A percentile compares a stretch with the other conserved stretches of the same genome.
Conservation (phyloP, 1,284 basidiomycete species). For the Pseudozyma sp. region DNA sequence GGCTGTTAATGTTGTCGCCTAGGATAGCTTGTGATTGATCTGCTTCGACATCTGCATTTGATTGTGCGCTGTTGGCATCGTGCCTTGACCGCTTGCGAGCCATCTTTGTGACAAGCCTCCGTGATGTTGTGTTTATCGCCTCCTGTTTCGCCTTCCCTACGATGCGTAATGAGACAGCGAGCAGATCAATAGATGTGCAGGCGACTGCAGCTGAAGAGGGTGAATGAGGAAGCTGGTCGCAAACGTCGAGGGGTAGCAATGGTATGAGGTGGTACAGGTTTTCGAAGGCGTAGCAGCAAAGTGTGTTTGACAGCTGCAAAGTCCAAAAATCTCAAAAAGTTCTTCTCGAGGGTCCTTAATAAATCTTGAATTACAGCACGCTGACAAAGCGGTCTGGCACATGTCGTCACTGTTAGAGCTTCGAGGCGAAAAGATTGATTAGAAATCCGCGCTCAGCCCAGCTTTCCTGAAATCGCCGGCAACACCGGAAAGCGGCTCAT, state of each 20-base stretch:
- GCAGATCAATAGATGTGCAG: no score
- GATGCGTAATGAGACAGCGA: background rate
- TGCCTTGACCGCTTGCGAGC: slow-evolving; percentile 42
- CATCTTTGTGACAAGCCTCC: slow-evolving; percentile 15
- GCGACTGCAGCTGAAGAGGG: no score
- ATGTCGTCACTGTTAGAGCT: no score
- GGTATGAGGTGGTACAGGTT: background rate
- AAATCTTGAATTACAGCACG: background rate
- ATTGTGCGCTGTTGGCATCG: slow-evolving; percentile 8
- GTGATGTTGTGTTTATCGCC: background rate
- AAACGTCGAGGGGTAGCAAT: background rate
- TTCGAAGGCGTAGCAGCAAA: background rate
- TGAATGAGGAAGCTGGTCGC: background rate
- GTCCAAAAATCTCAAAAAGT: slow-evolving; percentile 11
- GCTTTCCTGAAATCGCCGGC: no score
- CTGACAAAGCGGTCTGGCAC: background rate
- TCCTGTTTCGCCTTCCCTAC: background rate
- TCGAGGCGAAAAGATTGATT: background rate
- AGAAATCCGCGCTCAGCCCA: background rate
- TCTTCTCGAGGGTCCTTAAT: background rate
- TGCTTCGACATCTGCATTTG: background rate
- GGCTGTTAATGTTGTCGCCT: slow-evolving; percentile 17
- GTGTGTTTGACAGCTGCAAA: background rate
- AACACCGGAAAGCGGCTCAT: no score
- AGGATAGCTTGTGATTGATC: slow-evolving; percentile 17